Conservation (phyloP, 495 filamentous ascomycete species). For the Penicillium silybi region DNA sequence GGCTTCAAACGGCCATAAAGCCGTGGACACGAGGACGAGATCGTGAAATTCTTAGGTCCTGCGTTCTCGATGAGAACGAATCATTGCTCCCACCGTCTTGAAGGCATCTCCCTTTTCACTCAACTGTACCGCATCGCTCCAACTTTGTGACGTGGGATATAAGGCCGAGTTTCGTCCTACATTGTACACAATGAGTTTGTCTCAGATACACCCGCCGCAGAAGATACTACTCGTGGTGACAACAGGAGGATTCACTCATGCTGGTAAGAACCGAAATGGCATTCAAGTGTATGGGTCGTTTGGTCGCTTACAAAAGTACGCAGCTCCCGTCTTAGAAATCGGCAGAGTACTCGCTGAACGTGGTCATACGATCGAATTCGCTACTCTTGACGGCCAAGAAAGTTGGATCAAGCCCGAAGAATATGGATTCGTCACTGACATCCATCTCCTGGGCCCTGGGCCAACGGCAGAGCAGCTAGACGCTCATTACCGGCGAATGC, state of each 20-base stretch:
- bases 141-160: no score
- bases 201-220: constrained; percentile 13
- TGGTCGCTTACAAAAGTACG: background rate
- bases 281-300: no score
- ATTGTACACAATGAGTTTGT: background rate
- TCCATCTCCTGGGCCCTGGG: constrained; percentile 18
- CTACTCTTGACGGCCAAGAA: constrained; percentile 35
- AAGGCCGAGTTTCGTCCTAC: no score
- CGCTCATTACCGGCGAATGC: constrained; percentile 29
- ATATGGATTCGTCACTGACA: constrained; percentile 25
- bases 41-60: no score
- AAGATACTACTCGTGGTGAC: constrained; percentile 28
- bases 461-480: constrained; percentile 17
- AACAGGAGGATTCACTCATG: constrained; percentile 25
- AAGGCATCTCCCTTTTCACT: no score
- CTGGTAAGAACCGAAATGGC: constrained; percentile 13
- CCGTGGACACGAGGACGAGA: no score
- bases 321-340: constrained; percentile 36
- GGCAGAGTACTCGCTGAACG: constrained; percentile 29
- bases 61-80: no score
- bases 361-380: constrained; percentile 35
- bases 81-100: no score
- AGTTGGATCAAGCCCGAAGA: constrained; percentile 18
- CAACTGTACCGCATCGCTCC: no score
- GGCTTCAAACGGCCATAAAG: no score